phyloP scores from a whole-genome alignment of 169 alveolate genomes.

The Plasmodium sp. region DNA sequence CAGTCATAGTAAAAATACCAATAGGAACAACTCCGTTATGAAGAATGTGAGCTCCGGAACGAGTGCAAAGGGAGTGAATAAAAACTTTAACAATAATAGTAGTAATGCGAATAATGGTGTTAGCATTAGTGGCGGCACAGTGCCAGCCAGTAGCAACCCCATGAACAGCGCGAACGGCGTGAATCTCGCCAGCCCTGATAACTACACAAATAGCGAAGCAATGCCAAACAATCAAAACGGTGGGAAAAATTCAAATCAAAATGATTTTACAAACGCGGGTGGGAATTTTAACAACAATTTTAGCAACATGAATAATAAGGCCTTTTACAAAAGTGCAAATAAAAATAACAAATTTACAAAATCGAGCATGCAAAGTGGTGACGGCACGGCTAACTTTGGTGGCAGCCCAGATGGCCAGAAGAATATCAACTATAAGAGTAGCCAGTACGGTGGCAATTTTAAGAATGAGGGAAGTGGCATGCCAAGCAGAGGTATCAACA shows the following conservation, averaged over 20 bases:
- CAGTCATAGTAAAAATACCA: neutral
- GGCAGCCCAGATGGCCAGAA: constrained; percentile 8
- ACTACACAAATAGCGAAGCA: neutral
- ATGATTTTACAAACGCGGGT: neutral
- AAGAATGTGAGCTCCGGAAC: neutral
- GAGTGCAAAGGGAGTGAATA: constrained; percentile 11
- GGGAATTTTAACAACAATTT: constrained; percentile 20
- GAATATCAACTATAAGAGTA: constrained; percentile 10
- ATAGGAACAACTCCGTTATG: neutral
- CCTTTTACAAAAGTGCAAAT: constrained; percentile 24
- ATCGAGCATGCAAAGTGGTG: constrained; percentile 6
- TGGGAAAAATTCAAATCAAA: neutral
- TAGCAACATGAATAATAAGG: constrained; percentile 22
- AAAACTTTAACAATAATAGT: neutral
- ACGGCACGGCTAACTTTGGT: neutral
- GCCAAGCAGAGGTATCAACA: constrained; percentile 1
- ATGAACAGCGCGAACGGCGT: neutral
- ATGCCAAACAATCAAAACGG: neutral
- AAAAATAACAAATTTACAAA: constrained; percentile 18
- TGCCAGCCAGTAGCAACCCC: neutral
- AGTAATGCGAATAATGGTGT: neutral
- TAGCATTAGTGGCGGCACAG: neutral
- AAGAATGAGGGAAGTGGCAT: constrained; percentile 26
- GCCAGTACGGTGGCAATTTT: constrained; percentile 26
- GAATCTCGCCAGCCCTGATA: constrained; percentile 3